A percentile compares a stretch with the other conserved stretches of the same genome.
phyloP scores from a whole-genome alignment of 768 basidiomycete genomes.

The Leucocoprinus birnbaumii region DNA sequence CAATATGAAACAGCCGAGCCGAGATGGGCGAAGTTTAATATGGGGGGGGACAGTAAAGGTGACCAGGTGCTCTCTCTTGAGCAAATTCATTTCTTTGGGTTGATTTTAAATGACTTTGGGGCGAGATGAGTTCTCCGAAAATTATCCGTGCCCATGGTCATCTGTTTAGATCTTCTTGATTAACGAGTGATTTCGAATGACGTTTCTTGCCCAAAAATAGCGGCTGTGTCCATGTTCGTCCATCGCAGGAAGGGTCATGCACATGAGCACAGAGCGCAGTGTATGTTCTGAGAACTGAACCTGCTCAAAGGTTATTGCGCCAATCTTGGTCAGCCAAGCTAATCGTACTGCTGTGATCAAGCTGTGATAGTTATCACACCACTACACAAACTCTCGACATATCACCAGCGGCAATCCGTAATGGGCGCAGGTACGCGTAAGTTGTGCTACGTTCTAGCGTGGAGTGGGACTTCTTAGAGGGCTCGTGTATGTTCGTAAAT shows the following conservation, averaged over 20 bases:
- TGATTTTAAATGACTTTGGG: not conserved
- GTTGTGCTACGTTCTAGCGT: too few relatives aligned
- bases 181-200: not conserved
- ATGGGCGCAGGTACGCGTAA: not conserved
- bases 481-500: too few relatives aligned
- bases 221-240: not conserved
- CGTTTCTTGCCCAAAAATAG: not conserved
- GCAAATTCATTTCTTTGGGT: too few relatives aligned
- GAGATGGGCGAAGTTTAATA: too few relatives aligned
- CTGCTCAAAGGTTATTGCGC: not conserved
- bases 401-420: not conserved
- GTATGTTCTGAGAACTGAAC: too few relatives aligned
- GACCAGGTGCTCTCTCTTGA: not conserved
- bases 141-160: not conserved
- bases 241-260: not conserved
- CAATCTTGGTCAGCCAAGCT: too few relatives aligned
- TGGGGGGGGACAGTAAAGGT: too few relatives aligned
- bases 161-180: not conserved
- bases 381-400: not conserved
- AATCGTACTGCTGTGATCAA: too few relatives aligned
- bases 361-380: too few relatives aligned
- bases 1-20: too few relatives aligned
- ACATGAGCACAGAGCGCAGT: too few relatives aligned
- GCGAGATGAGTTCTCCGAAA: not conserved
- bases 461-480: too few relatives aligned